These are phyloP conservation scores for Suhomyces kunorum DNA, from an alignment of 1,139 yeast species.

Conservation along the genomic window DNA sequence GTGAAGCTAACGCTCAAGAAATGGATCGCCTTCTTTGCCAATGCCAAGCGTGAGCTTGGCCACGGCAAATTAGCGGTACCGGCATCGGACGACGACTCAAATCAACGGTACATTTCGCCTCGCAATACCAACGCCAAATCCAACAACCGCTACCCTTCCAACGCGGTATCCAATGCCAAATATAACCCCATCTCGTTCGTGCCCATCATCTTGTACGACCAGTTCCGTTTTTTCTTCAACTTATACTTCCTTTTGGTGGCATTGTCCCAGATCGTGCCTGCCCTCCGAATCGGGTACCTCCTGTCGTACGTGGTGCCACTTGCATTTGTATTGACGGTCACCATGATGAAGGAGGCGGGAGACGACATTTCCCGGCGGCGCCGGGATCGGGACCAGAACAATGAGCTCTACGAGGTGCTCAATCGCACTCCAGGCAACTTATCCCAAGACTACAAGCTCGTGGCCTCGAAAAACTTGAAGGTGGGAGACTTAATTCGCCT, in stretches of 20 bases:
- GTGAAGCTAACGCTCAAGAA: constrained; percentile 20
- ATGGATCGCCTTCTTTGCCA: constrained; percentile 24
- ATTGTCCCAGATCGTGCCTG: constrained; percentile 89
- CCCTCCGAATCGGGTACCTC: constrained; percentile 85
- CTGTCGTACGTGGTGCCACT: constrained; percentile 93
- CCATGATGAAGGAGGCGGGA: constrained; percentile 93
- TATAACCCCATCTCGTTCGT: constrained; percentile 86
- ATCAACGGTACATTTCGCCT: constrained; percentile 42
- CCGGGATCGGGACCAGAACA: constrained; percentile 86
- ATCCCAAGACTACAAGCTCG: constrained; percentile 34
- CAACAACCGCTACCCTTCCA: constrained; percentile 55
- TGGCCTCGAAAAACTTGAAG: constrained; percentile 64
- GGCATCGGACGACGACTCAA: constrained; percentile 7
- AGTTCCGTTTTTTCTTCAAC: constrained; percentile 95
- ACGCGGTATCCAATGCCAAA: constrained; percentile 91
- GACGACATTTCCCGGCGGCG: constrained; percentile 91
- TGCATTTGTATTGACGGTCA: constrained; percentile 86
- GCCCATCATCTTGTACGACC: constrained; percentile 89
- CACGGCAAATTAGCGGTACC: constrained; percentile 24
- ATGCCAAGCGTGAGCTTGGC: constrained; percentile 31
- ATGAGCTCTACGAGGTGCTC: constrained; percentile 75
- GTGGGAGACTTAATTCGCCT: constrained; percentile 88
- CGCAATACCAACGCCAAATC: constrained; percentile 28
- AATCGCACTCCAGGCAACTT: constrained; percentile 32
- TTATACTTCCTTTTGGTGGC: constrained; percentile 91